Evolutionary conservation across 2,329 filamentous ascomycete genomes (phyloP), one percentile per base, ranked within the genome.

Genomic region (Alternaria ventricosa): DNA sequence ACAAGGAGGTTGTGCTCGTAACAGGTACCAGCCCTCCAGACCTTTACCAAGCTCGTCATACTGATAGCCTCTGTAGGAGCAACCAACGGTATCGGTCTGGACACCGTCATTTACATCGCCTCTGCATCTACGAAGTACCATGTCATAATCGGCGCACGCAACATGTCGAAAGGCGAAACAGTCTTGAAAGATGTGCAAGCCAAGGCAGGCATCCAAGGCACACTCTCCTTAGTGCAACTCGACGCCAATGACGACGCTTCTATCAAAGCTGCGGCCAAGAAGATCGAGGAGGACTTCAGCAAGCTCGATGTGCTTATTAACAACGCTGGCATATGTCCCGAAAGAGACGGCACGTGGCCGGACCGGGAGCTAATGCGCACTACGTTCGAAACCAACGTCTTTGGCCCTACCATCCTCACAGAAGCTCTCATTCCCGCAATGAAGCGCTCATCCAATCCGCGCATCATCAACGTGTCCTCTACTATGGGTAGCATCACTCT

Each of bases 281-380:
- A 72, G 27, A 65, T 80, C 18, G 71, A 67, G 60, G 43, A 71
- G 10, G 70, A 74, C 5, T 77, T 70, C 28, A 70, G 68, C 41
- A 69, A 63, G n/a, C 86, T 97, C 72, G 92, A 96, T 81, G 92
- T 96, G 60, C 82, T 97, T 43, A 82, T 97, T 83, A 96, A 97
- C 85, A 96, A 96, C 79, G 93, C 94, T 28, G 93, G 92, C 18
- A 80, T 87, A 5, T 79, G 82, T 22, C 45, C 43, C 6, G 63
- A 72, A 7, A 54, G 44, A 15, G 53, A 61, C 4, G 57, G 27
- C 2, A 36, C 55, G 30, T 71, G 65, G 64, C 55, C 62, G 4
- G 49, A 61, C 11, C 75, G 75, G 13, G 64, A 66, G 0, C 44
- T 41, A 9, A 53, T 79, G 3, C 71, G 71, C 18, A 58, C 55